These are phyloP conservation scores for Stachybotrys echinatus DNA, from an alignment of 2,329 filamentous ascomycete species.

Conservation along the genomic window DNA sequence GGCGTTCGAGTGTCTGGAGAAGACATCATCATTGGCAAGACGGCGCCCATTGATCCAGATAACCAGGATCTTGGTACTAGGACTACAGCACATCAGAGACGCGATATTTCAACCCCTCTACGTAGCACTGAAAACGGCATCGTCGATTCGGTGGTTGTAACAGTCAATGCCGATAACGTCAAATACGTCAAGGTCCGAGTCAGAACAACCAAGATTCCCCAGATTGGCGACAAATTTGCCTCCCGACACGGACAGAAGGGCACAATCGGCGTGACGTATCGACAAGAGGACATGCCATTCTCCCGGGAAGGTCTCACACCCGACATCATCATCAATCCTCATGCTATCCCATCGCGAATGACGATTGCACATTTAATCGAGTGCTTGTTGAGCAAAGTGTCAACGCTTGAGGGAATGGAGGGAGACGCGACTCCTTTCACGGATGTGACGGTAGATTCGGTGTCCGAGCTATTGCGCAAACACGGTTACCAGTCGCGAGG, in stretches of 20 bases:
- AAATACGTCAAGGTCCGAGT: constrained; percentile 98
- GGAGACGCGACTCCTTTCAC: constrained; percentile 98
- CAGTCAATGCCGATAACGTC: constrained; percentile 89
- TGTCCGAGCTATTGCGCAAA: constrained; percentile 79
- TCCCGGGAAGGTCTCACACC: constrained; percentile 85
- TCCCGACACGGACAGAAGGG: constrained; percentile 99
- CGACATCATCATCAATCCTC: constrained; percentile 97
- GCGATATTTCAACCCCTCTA: constrained; percentile 91
- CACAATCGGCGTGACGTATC: constrained; percentile 97
- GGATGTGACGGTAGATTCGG: constrained; percentile 90
- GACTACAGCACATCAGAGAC: constrained; percentile 83
- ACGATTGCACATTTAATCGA: constrained; percentile 99
- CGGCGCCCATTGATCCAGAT: constrained; percentile 87
- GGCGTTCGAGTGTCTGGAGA: constrained; percentile 94
- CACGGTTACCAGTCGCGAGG: constrained; percentile 96
- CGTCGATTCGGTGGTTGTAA: constrained; percentile 86
- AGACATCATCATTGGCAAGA: constrained; percentile 99
- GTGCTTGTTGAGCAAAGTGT: constrained; percentile 94
- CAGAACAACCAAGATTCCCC: constrained; percentile 93
- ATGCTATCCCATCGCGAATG: constrained; percentile 99
- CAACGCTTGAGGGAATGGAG: constrained; percentile 87
- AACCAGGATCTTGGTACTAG: constrained; percentile 90
- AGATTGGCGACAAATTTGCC: constrained; percentile 98
- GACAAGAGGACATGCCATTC: constrained; percentile 98
- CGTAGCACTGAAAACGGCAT: constrained; percentile 96